phyloP scores from a whole-genome alignment of 306 rosid species.

The Dryas drummondii region DNA sequence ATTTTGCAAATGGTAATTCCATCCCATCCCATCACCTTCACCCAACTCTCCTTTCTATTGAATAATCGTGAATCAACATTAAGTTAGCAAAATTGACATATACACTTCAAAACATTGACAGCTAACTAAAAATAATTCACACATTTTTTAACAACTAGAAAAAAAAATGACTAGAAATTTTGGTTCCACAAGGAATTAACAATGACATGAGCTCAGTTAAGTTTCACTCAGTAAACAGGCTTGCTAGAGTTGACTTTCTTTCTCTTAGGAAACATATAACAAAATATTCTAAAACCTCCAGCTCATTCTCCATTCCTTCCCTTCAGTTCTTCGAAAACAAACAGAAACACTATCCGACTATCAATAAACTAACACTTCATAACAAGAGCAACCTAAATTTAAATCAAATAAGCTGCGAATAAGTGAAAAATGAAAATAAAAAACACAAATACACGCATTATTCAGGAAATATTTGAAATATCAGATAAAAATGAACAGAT shows the following conservation, averaged over 20 bases:
- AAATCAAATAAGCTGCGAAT: conserved; percentile 14
- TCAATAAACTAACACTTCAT: background rate
- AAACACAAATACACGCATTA: background rate
- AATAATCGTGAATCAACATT: background rate
- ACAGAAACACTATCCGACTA: background rate
- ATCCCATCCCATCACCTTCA: conserved; percentile 45
- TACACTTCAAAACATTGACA: background rate
- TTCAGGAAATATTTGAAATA: background rate
- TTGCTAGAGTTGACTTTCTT: conserved; percentile 15
- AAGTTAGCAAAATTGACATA: background rate
- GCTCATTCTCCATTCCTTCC: background rate
- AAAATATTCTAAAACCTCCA: conserved; percentile 9
- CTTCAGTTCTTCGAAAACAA: background rate
- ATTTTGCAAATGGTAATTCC: conserved; percentile 26
- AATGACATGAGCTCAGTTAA: conserved; percentile 2
- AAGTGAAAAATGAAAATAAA: background rate
- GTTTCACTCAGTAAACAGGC: background rate
- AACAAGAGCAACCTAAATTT: background rate
- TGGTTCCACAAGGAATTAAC: background rate
- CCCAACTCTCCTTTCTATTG: background rate
- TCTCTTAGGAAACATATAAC: background rate
- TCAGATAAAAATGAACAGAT: conserved; percentile 1
- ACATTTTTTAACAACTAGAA: background rate
- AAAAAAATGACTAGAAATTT: background rate
- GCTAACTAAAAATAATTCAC: background rate